These are phyloP conservation scores for Asparagopsis taxiformis DNA, from an alignment of 31 red algal genomes.

Conservation along the genomic window DNA sequence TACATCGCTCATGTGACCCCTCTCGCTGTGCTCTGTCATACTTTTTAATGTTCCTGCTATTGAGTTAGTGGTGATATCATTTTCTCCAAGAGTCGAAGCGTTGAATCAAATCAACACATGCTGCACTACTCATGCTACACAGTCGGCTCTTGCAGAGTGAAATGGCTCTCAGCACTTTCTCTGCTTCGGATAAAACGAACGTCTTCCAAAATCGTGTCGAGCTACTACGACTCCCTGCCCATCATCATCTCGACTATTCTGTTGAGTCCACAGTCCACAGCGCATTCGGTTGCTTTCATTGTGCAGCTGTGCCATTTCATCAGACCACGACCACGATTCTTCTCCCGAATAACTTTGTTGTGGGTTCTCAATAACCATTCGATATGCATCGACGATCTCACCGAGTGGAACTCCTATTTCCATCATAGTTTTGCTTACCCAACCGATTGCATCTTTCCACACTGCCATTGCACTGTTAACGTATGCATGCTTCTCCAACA, in stretches of 20 bases:
- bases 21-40: too few relatives aligned
- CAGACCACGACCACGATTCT: conserved; percentile 44
- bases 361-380: conserved; percentile 49
- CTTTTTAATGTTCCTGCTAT: too few relatives aligned
- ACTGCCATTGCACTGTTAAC: conserved; percentile 4
- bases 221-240: too few relatives aligned
- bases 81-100: background rate
- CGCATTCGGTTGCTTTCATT: conserved; percentile 30
- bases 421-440: conserved; percentile 31
- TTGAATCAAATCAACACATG: background rate
- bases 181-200: background rate
- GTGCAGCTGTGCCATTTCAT: conserved; percentile 43
- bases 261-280: conserved; percentile 4
- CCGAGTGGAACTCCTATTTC: conserved; percentile 47
- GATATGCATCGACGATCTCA: conserved; percentile 57
- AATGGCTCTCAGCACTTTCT: background rate
- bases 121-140: background rate
- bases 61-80: background rate
- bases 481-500: conserved; percentile 50
- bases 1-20: too few relatives aligned
- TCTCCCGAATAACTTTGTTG: conserved; percentile 5
- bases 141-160: background rate
- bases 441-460: conserved; percentile 33
- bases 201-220: too few relatives aligned
- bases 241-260: too few relatives aligned